These are phyloP conservation scores for Sicyos edulis DNA, from an alignment of 306 rosid species.

Conservation along the genomic window DNA sequence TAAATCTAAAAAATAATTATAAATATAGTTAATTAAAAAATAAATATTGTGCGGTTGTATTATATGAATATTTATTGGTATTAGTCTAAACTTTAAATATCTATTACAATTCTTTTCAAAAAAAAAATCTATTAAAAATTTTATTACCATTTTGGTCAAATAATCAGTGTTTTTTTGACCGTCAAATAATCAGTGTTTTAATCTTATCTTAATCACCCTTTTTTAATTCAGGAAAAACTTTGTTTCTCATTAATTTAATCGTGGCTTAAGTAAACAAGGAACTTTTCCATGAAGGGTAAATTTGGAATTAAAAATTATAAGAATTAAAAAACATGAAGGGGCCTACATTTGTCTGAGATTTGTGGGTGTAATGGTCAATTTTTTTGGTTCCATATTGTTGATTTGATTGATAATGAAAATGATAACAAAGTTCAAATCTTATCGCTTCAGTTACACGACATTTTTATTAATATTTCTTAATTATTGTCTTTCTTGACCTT, in stretches of 20 bases:
- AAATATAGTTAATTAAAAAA: too few relatives aligned
- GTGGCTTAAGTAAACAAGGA: not conserved
- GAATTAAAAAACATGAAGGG: constrained; percentile 16
- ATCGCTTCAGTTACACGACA: constrained; percentile 42
- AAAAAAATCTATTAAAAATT: too few relatives aligned
- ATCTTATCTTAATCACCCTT: not conserved
- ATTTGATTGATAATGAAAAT: constrained; percentile 12
- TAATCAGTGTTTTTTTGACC: too few relatives aligned
- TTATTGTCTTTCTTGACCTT: not conserved
- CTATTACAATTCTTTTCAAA: too few relatives aligned
- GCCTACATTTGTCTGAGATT: constrained; percentile 39
- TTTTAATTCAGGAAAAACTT: not conserved
- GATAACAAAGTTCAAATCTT: constrained; percentile 29
- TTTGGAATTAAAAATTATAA: not conserved
- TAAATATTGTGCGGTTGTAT: too few relatives aligned
- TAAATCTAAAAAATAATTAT: too few relatives aligned
- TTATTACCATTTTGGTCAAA: too few relatives aligned
- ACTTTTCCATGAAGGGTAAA: not conserved
- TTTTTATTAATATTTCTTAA: constrained; percentile 6
- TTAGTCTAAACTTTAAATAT: too few relatives aligned
- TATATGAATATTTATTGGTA: too few relatives aligned
- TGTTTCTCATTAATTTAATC: not conserved
- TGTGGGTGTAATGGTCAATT: constrained; percentile 43
- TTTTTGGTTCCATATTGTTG: constrained; percentile 24
- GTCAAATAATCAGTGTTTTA: too few relatives aligned